Evolutionary conservation across 78 protist genomes (phyloP).

Genomic region (Dictyostelium purpureum): DNA sequence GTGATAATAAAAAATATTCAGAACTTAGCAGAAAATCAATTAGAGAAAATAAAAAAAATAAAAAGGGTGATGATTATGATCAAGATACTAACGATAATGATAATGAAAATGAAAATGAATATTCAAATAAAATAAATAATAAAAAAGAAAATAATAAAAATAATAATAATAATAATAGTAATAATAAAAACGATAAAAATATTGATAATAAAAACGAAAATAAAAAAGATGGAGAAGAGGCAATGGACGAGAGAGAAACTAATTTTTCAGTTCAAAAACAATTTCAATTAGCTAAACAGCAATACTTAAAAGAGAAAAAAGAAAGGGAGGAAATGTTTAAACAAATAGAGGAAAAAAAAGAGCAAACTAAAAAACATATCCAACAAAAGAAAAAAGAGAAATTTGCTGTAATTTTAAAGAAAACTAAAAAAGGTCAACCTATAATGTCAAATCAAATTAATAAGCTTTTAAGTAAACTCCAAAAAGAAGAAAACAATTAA

Average conservation of each 20-base stretch:
- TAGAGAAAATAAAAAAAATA: background rate
- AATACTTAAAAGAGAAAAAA: slow-evolving; percentile 9
- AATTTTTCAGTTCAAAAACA: background rate
- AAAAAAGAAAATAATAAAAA: background rate
- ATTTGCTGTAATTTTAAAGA: background rate
- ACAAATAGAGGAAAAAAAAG: background rate
- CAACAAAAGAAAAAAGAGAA: slow-evolving; percentile 2
- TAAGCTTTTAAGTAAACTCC: background rate
- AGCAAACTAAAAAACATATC: background rate
- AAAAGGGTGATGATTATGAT: background rate
- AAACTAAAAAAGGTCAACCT: slow-evolving; percentile 34
- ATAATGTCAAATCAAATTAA: slow-evolving; percentile 8
- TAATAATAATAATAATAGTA: background rate
- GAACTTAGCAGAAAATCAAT: background rate
- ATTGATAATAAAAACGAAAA: background rate
- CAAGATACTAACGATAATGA: background rate
- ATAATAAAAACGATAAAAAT: background rate
- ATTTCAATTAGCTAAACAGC: slow-evolving; percentile 13
- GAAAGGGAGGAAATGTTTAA: background rate
- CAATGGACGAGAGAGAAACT: background rate
- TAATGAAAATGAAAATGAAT: background rate
- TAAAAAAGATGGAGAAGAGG: background rate
- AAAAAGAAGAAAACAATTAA: background rate
- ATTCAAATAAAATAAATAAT: background rate
- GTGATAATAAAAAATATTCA: slow-evolving; percentile 10